Conservation (phyloP, 1,284 basidiomycete genomes). For the Pholiota adiposa region DNA sequence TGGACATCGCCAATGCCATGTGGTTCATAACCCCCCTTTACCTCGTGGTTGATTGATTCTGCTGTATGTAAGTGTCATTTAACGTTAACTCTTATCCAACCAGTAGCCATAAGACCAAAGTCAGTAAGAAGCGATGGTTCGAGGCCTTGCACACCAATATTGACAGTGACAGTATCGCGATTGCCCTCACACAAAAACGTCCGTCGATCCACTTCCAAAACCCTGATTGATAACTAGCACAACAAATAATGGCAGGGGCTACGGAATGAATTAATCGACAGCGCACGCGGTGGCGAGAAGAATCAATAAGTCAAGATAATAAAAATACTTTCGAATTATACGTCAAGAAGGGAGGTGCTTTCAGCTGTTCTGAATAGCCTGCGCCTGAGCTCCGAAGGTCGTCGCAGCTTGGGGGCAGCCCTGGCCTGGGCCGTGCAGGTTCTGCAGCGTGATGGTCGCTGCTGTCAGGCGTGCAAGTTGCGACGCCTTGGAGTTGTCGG, state of each 20-base stretch:
- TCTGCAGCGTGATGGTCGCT: conserved; percentile 53
- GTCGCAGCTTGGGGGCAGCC: conserved; percentile 59
- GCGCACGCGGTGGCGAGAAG: not conserved
- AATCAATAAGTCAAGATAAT: not conserved
- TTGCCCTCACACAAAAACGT: no score
- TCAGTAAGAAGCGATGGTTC: no score
- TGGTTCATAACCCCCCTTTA: no score
- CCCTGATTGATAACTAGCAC: not conserved
- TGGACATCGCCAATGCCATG: no score
- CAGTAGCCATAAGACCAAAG: no score
- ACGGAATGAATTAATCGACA: not conserved
- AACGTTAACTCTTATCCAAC: no score
- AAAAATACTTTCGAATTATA: not conserved
- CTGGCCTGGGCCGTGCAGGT: conserved; percentile 52
- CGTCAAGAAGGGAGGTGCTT: not conserved
- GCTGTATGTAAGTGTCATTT: no score
- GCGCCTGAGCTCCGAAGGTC: conserved; percentile 40
- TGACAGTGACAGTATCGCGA: no score
- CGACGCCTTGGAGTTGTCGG: conserved; percentile 55
- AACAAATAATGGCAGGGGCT: not conserved
- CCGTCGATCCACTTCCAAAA: not conserved
- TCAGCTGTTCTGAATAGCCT: conserved; percentile 42
- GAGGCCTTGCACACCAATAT: no score
- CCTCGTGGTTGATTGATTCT: no score
- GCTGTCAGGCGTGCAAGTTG: conserved; percentile 56